phyloP scores from a whole-genome alignment of 2,329 filamentous ascomycete species.

The Colletotrichum agaves region DNA sequence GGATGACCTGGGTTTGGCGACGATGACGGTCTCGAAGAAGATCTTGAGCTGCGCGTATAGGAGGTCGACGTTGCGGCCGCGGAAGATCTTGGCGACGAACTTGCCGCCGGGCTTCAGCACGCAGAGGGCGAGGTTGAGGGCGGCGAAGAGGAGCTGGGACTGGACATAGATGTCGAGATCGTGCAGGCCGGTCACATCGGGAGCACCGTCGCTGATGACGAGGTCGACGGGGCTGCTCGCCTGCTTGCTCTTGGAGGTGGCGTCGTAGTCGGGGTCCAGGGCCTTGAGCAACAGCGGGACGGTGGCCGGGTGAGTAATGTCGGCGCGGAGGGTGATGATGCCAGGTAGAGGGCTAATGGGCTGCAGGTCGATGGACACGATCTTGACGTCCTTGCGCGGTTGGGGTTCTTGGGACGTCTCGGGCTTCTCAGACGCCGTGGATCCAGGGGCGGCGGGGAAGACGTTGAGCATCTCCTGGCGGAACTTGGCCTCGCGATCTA shows the following conservation, averaged over 20 bases:
- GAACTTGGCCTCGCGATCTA: slow-evolving; percentile 80
- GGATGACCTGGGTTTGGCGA: slow-evolving; percentile 93
- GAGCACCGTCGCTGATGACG: slow-evolving; percentile 93
- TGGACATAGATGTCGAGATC: slow-evolving; percentile 99
- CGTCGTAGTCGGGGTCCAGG: slow-evolving; percentile 77
- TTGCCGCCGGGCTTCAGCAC: slow-evolving; percentile 93
- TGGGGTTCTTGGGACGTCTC: slow-evolving; percentile 44
- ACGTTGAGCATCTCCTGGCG: slow-evolving; percentile 69
- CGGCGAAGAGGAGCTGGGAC: slow-evolving; percentile 92
- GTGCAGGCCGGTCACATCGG: slow-evolving; percentile 95
- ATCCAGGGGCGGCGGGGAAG: slow-evolving; percentile 45
- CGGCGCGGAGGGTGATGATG: slow-evolving; percentile 90
- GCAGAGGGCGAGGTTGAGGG: slow-evolving; percentile 91
- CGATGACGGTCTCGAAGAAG: slow-evolving; percentile 87
- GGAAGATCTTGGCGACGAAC: slow-evolving; percentile 98
- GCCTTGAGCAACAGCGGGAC: slow-evolving; percentile 89
- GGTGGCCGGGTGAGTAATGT: slow-evolving; percentile 97
- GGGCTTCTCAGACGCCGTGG: background rate
- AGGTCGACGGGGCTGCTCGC: slow-evolving; percentile 86
- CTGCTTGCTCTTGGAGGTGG: slow-evolving; percentile 55
- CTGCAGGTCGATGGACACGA: slow-evolving; percentile 95
- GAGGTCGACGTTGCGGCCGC: slow-evolving; percentile 93
- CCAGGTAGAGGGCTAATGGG: slow-evolving; percentile 94
- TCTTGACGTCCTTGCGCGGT: slow-evolving; percentile 81
- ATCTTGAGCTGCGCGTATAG: slow-evolving; percentile 93